Conservation (phyloP, 495 filamentous ascomycete genomes). For the Amniculicola lignicola region DNA sequence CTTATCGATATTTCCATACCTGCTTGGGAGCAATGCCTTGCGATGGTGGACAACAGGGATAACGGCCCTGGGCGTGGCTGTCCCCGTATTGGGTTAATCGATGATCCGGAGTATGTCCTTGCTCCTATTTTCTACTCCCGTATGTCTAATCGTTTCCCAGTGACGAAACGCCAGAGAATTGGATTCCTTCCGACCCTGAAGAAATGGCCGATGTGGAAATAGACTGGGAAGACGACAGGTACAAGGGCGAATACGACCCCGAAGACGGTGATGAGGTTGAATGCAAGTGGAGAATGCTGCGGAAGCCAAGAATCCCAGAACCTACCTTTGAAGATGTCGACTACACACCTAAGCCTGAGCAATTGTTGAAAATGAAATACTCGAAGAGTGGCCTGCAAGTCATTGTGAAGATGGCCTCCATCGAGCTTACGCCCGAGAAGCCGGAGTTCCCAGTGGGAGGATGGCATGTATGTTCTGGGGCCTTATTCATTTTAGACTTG, state of each 20-base stretch:
- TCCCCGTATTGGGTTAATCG: too few relatives aligned
- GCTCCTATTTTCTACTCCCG: too few relatives aligned
- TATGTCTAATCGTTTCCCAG: too few relatives aligned
- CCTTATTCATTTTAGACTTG: too few relatives aligned
- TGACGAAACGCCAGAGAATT: conserved; percentile 12
- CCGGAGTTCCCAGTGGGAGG: conserved; percentile 48
- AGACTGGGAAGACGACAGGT: conserved; percentile 1
- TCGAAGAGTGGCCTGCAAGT: conserved; percentile 58
- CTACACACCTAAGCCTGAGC: conserved; percentile 1
- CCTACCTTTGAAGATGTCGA: conserved; percentile 16
- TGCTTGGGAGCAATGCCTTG: conserved; percentile 27
- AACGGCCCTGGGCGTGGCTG: too few relatives aligned
- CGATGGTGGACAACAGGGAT: conserved; percentile 2
- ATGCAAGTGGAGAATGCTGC: conserved; percentile 14
- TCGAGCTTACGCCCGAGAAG: conserved; percentile 58
- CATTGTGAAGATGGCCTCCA: conserved; percentile 62
- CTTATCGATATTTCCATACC: conserved; percentile 13
- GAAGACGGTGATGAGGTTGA: conserved; percentile 18
- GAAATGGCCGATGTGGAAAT: conserved; percentile 5
- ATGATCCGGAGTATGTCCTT: too few relatives aligned
- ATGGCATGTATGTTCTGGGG: conserved; percentile 45
- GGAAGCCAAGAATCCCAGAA: conserved; percentile 18
- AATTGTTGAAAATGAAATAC: conserved; percentile 8
- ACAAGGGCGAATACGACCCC: not conserved
- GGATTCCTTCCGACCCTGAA: conserved; percentile 17